phyloP scores from a whole-genome alignment of 176 grass and related monocot genomes.

The Triticum turgidum region DNA sequence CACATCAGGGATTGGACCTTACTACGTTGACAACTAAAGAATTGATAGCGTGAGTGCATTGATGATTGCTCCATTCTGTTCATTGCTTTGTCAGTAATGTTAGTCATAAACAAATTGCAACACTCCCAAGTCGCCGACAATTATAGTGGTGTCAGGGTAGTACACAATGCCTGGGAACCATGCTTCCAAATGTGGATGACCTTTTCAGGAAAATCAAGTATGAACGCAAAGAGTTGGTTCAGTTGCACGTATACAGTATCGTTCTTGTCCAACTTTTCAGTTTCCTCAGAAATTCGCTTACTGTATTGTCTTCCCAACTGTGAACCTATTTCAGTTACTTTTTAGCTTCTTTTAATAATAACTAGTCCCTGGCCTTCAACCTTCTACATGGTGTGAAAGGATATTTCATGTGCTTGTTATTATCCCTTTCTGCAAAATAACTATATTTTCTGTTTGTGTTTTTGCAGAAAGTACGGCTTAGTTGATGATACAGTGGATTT shows the following conservation, averaged over 20 bases:
- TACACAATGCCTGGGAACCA: constrained; percentile 2
- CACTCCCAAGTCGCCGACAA: neutral
- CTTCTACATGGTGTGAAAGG: neutral
- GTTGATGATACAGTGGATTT: constrained; percentile 83
- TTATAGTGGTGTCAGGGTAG: neutral
- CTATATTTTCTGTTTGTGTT: constrained; percentile 15
- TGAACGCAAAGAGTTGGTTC: neutral
- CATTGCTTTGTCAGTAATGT: neutral
- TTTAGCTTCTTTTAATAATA: neutral
- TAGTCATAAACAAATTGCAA: constrained; percentile 18
- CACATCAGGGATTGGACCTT: constrained; percentile 89
- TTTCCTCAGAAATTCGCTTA: neutral
- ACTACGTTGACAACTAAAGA: constrained; percentile 71
- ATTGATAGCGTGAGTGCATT: constrained; percentile 68
- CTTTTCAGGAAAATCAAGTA: neutral
- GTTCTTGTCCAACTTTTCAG: neutral
- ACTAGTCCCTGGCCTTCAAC: neutral
- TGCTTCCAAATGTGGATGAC: constrained; percentile 23
- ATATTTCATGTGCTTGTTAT: constrained; percentile 14
- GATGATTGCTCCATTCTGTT: constrained; percentile 11
- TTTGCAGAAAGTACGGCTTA: constrained; percentile 74
- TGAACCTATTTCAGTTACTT: neutral
- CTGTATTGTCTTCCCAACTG: neutral
- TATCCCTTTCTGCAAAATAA: constrained; percentile 22
- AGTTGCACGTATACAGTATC: constrained; percentile 1